Conservation (phyloP, 1,139 yeast genomes). For the Candida frijolesensis region DNA sequence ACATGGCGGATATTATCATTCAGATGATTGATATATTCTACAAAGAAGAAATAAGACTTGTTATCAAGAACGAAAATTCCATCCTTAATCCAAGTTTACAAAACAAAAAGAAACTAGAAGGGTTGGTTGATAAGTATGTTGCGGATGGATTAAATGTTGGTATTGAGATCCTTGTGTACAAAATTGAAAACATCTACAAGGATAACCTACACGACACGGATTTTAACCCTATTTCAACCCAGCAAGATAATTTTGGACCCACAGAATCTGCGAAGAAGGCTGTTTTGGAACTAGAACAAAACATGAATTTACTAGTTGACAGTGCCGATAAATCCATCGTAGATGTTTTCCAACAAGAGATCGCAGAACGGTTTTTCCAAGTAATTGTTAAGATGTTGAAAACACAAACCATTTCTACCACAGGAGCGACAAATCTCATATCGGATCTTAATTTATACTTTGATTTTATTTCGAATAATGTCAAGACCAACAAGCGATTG, state of each 20-base stretch:
- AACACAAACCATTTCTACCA: constrained; percentile 68
- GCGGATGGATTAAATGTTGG: constrained; percentile 93
- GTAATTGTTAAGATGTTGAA: constrained; percentile 72
- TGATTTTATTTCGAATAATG: constrained; percentile 61
- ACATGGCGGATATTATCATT: constrained; percentile 87
- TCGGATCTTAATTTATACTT: constrained; percentile 76
- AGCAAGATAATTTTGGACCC: constrained; percentile 46
- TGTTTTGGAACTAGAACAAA: constrained; percentile 66
- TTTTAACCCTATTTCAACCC: constrained; percentile 33
- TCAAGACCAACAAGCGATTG: constrained; percentile 62
- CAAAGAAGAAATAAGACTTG: constrained; percentile 74
- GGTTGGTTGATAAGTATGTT: constrained; percentile 79
- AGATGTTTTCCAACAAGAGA: constrained; percentile 92
- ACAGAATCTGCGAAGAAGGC: constrained; percentile 70
- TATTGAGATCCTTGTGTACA: constrained; percentile 81
- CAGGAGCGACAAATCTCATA: constrained; percentile 80
- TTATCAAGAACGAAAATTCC: constrained; percentile 71
- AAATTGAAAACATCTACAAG: constrained; percentile 51
- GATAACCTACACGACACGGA: constrained; percentile 29
- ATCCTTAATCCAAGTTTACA: constrained; percentile 80
- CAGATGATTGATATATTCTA: constrained; percentile 93
- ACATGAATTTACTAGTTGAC: constrained; percentile 73
- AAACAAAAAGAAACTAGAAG: constrained; percentile 78
- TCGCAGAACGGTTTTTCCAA: constrained; percentile 83
- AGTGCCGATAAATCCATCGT: constrained; percentile 86